These are phyloP conservation scores for Salvia hispanica DNA, from an alignment of 257 asterid species.

Conservation along the genomic window DNA sequence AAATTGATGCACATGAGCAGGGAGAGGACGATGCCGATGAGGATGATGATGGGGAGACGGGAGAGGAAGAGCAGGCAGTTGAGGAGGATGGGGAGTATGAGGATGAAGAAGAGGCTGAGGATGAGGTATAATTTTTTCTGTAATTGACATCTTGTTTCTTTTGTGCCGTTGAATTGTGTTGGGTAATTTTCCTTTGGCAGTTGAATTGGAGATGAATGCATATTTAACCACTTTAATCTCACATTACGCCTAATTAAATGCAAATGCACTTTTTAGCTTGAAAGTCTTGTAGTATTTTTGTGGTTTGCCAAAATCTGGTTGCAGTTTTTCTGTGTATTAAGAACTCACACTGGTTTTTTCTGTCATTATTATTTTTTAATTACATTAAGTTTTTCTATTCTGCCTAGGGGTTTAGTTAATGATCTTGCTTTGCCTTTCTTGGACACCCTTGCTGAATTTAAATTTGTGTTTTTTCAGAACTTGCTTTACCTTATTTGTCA, in stretches of 20 bases:
- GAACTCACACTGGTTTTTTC: neutral
- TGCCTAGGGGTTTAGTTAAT: constrained; percentile 6
- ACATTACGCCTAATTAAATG: neutral
- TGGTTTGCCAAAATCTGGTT: neutral
- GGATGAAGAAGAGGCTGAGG: constrained; percentile 79
- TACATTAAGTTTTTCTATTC: neutral
- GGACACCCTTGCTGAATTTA: neutral
- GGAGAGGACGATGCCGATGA: constrained; percentile 87
- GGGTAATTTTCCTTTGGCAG: neutral
- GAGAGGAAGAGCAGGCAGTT: constrained; percentile 73
- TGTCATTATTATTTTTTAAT: neutral
- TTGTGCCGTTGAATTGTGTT: neutral
- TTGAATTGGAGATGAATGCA: neutral
- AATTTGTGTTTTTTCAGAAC: neutral
- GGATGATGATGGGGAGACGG: constrained; percentile 86
- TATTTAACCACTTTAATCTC: neutral
- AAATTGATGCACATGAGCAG: constrained; percentile 95
- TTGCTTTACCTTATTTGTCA: constrained; percentile 12
- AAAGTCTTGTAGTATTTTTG: neutral
- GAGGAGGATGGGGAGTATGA: constrained; percentile 70
- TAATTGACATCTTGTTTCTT: neutral
- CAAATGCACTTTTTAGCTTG: neutral
- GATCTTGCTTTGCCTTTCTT: neutral
- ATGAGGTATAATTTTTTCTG: constrained; percentile 59
- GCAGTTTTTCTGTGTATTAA: neutral